Conservation (phyloP, 176 grass and related monocot species). For the Ensete glaucum region DNA sequence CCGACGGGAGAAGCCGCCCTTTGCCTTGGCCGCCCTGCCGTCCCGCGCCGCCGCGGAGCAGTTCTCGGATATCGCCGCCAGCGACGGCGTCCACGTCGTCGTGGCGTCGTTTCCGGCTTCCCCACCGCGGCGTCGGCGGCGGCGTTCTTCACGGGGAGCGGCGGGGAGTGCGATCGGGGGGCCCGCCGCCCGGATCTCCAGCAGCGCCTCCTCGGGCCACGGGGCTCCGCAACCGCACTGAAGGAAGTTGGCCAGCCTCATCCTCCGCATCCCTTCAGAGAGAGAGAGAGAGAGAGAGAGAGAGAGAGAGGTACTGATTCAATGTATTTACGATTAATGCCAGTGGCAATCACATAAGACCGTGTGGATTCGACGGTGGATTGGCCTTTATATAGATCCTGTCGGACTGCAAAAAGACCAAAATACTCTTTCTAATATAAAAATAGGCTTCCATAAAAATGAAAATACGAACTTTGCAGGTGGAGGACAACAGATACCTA, state of each 20-base stretch:
- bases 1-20: background rate
- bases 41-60: background rate
- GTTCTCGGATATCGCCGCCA: constrained; percentile 3
- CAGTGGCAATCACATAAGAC: background rate
- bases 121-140: background rate
- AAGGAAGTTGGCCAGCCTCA: background rate
- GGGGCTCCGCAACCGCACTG: background rate
- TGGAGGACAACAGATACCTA: background rate
- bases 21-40: background rate
- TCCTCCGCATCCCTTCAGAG: background rate
- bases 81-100: background rate
- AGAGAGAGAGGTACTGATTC: too few relatives aligned
- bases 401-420: background rate
- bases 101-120: background rate
- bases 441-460: background rate
- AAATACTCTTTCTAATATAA: background rate
- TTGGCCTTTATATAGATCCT: background rate
- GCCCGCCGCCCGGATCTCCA: background rate
- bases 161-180: background rate
- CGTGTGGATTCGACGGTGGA: background rate
- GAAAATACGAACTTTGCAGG: background rate
- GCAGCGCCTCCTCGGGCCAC: background rate
- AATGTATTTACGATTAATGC: too few relatives aligned
- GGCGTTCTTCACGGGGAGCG: background rate
- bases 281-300: too few relatives aligned